These are phyloP conservation scores for Xylariales sp. DNA, from an alignment of 2,329 filamentous ascomycete genomes.

Conservation along the genomic window DNA sequence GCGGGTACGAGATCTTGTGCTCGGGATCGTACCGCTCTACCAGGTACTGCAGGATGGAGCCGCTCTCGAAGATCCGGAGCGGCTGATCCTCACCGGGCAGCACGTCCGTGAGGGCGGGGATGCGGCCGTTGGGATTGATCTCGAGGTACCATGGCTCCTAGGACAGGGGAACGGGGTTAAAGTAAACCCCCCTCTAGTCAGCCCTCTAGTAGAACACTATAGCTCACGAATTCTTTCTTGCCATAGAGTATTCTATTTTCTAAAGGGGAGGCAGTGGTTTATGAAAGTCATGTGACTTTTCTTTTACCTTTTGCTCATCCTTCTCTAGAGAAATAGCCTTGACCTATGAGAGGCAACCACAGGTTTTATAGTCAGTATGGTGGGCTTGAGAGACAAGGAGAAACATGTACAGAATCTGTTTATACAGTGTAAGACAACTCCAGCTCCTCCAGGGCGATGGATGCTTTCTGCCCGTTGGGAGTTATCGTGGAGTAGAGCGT, in stretches of 20 bases:
- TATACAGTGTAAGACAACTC: not conserved
- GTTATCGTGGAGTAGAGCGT: not conserved
- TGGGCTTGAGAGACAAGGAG: not conserved
- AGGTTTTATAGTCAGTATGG: too few relatives aligned
- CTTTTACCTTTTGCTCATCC: not conserved
- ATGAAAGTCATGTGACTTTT: too few relatives aligned
- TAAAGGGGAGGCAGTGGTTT: too few relatives aligned
- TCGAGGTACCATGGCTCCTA: constrained; percentile 14
- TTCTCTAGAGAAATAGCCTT: not conserved
- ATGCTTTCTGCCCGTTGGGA: not conserved
- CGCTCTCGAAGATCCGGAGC: constrained; percentile 19
- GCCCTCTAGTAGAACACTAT: too few relatives aligned
- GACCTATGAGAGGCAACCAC: not conserved
- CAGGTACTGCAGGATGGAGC: constrained; percentile 18
- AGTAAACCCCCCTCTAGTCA: too few relatives aligned
- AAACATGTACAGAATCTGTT: not conserved
- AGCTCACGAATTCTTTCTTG: too few relatives aligned
- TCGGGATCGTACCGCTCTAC: constrained; percentile 17
- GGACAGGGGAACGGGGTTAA: too few relatives aligned
- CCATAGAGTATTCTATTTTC: too few relatives aligned
- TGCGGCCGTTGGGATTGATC: constrained; percentile 18
- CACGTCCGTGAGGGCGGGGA: constrained; percentile 18
- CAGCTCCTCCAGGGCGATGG: not conserved
- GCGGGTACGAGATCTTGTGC: constrained; percentile 15
- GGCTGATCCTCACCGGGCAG: constrained; percentile 15